Evolutionary conservation across 805 yeast genomes (phyloP), one percentile per base, ranked within the genome.

Genomic region (Clavispora santaluciae): DNA sequence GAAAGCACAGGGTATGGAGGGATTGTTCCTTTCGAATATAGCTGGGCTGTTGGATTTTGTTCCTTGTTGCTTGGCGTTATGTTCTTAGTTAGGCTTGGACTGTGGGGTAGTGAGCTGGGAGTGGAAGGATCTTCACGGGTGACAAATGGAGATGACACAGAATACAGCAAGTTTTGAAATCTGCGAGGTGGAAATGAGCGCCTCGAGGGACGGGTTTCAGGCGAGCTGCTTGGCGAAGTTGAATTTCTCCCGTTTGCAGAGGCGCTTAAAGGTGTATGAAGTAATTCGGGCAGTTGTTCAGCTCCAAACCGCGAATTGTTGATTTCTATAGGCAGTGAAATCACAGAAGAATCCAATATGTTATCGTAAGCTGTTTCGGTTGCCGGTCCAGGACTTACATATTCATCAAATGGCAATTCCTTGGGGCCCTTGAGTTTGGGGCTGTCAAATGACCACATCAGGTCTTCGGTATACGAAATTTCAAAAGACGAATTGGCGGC

Each of bases 391-490:
- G 29, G 31, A 15, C 31, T 28, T 11, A 20, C 7, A 16, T 23
- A 37, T 17, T 57, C 57, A 41, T 66, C 68, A 13, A 62, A 66
- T 5, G 69, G 65, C 17, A 68, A 48, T 33, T 59, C 64, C 48
- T 62, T 60, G 2, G 73, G 73, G 1, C 73, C 73, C 57, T 57
- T 66, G 2, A 67, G 72, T 33, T 58, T 58, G 13, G 70, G 67
- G 28, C 65, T 60, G 4, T 61, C 67, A 38, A 43, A 47, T 15
- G 61, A 28, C 31, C 31, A 28, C 18, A 28, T 28, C 31, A 28
- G 31, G 16, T 56, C 63, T 18, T 58, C 59, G n/a, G 42, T 43
- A n/a, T 30, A 15, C 20, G 31, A 28, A 8, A 28, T 6, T 16
- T 28, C 31, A n/a, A 28, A 16, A 8, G 31, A 28, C 5, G 31